Percentiles rank a stretch among this genome's conserved stretches.
phyloP scores from a whole-genome alignment of 768 basidiomycete species.

The Trametes villosa region DNA sequence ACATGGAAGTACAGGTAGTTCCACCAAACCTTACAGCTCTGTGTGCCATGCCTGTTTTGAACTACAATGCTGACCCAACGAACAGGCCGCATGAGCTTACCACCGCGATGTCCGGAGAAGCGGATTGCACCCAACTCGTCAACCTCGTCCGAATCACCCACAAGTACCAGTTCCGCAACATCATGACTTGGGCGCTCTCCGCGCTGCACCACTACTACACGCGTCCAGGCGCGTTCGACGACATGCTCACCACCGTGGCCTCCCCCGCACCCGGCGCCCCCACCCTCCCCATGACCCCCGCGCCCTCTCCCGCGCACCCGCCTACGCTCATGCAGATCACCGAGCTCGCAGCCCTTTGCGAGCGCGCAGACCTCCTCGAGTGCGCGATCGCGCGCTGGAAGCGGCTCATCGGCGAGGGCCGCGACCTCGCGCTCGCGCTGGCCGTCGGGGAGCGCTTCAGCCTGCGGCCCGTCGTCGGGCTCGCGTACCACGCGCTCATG shows the following conservation, averaged over 20 bases:
- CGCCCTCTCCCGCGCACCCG: background rate
- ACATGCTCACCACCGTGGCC: slow-evolving; percentile 24
- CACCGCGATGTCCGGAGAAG: slow-evolving; percentile 45
- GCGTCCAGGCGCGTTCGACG: slow-evolving; percentile 35
- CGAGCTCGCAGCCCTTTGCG: slow-evolving; percentile 55
- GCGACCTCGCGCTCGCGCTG: slow-evolving; percentile 50
- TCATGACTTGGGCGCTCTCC: slow-evolving; percentile 49
- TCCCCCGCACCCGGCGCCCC: slow-evolving; percentile 16
- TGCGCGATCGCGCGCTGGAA: slow-evolving; percentile 51
- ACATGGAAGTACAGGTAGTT: no score
- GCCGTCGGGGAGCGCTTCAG: slow-evolving; percentile 52
- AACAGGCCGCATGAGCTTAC: slow-evolving; percentile 54
- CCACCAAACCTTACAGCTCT: no score
- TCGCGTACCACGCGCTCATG: slow-evolving; percentile 57
- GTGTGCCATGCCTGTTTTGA: no score
- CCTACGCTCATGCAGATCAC: slow-evolving; percentile 53
- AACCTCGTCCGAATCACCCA: slow-evolving; percentile 53
- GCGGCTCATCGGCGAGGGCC: slow-evolving; percentile 48
- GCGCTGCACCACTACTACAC: slow-evolving; percentile 46
- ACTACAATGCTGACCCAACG: slow-evolving; percentile 6
- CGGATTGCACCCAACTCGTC: slow-evolving; percentile 49
- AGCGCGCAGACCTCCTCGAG: slow-evolving; percentile 48
- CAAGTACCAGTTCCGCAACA: slow-evolving; percentile 51
- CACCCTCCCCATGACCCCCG: slow-evolving; percentile 18
- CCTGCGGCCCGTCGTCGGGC: slow-evolving; percentile 49